These are phyloP conservation scores for Cicer chorassanicum DNA, from an alignment of 306 rosid genomes.

Conservation along the genomic window DNA sequence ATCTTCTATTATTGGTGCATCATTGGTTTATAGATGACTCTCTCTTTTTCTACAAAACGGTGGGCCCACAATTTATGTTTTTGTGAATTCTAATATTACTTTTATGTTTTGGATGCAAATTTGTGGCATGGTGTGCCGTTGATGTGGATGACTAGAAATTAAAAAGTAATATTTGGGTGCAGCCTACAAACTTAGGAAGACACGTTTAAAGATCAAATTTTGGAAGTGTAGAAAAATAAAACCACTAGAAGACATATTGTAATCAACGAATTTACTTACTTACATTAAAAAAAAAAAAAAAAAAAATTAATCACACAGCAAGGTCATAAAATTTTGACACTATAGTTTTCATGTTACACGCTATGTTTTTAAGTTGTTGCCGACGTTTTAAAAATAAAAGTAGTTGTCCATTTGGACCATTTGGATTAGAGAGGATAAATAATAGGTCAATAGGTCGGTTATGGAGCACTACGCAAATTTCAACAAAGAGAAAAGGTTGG, in stretches of 20 bases:
- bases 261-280: neutral
- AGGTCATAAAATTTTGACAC: neutral
- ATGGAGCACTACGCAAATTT: slow-evolving; percentile 42
- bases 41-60: slow-evolving; percentile 9
- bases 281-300: neutral
- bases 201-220: neutral
- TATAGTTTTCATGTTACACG: neutral
- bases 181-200: slow-evolving; percentile 7
- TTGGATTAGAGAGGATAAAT: slow-evolving; percentile 49
- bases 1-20: slow-evolving; percentile 58
- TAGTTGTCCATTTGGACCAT: slow-evolving; percentile 34
- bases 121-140: slow-evolving; percentile 24
- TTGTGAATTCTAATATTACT: slow-evolving; percentile 10
- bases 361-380: slow-evolving; percentile 29
- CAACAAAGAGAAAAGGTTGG: slow-evolving; percentile 14
- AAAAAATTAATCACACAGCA: neutral
- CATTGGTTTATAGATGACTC: slow-evolving; percentile 46
- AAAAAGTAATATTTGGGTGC: slow-evolving; percentile 32
- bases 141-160: slow-evolving; percentile 36
- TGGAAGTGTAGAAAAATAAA: neutral
- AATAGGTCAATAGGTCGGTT: slow-evolving; percentile 52
- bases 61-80: slow-evolving; percentile 13
- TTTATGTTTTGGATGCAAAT: slow-evolving; percentile 22
- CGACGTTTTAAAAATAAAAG: slow-evolving; percentile 32
- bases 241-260: neutral